Evolutionary conservation across 352 stramenopile species (phyloP).

Genomic region (Sclerospora graminicola): DNA sequence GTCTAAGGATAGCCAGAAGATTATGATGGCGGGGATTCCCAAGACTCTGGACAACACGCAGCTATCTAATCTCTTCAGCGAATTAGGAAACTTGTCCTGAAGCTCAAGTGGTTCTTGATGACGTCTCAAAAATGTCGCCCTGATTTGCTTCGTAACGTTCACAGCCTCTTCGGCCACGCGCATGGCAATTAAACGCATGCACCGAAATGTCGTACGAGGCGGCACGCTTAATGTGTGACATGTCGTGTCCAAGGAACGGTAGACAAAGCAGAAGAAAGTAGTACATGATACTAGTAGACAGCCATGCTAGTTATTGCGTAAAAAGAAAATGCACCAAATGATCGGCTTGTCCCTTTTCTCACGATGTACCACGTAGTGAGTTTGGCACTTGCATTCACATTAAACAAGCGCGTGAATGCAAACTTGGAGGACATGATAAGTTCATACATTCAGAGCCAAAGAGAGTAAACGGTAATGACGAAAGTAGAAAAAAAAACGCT

Average conservation of each 20-base stretch:
- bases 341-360: slow-evolving; percentile 56
- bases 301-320: slow-evolving; percentile 63
- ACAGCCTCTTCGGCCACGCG: slow-evolving; percentile 56
- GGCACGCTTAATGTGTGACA: no score
- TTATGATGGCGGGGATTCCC: slow-evolving; percentile 74
- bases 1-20: slow-evolving; percentile 77
- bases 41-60: slow-evolving; percentile 63
- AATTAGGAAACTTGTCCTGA: slow-evolving; percentile 62
- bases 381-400: slow-evolving; percentile 75
- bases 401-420: slow-evolving; percentile 58
- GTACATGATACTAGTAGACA: slow-evolving; percentile 30
- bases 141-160: slow-evolving; percentile 81
- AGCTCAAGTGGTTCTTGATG: slow-evolving; percentile 65
- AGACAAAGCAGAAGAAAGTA: slow-evolving; percentile 35
- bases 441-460: slow-evolving; percentile 28
- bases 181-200: slow-evolving; percentile 60
- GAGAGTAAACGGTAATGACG: slow-evolving; percentile 4
- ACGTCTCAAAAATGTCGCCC: slow-evolving; percentile 46
- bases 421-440: slow-evolving; percentile 60
- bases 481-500: slow-evolving; percentile 1
- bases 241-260: slow-evolving; percentile 62
- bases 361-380: slow-evolving; percentile 58
- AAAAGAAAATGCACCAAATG: slow-evolving; percentile 73
- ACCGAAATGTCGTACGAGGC: slow-evolving; percentile 60
- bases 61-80: slow-evolving; percentile 59